phyloP scores from a whole-genome alignment of 345 rosid species.

The Ceriops tagal region DNA sequence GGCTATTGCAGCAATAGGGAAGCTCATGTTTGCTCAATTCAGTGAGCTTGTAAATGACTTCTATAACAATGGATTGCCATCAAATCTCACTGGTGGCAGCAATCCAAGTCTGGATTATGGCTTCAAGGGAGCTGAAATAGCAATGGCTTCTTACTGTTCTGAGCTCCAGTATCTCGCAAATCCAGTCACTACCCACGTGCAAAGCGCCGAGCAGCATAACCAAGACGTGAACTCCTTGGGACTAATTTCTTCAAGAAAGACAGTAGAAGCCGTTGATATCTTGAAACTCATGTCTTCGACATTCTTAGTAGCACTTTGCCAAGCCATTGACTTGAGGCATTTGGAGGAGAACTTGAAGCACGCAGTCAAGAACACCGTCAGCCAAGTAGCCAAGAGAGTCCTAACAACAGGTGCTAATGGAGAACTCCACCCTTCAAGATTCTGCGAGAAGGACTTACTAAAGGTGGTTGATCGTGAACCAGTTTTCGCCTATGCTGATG shows the following conservation, averaged over 20 bases:
- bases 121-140: constrained; percentile 78
- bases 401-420: constrained; percentile 47
- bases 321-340: constrained; percentile 68
- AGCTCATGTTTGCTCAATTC: constrained; percentile 75
- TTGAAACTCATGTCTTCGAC: constrained; percentile 75
- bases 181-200: constrained; percentile 75
- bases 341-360: constrained; percentile 62
- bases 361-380: constrained; percentile 50
- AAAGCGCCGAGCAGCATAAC: constrained; percentile 78
- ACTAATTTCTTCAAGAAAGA: constrained; percentile 60
- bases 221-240: constrained; percentile 79
- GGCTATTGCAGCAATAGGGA: constrained; percentile 66
- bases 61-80: constrained; percentile 77
- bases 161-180: constrained; percentile 72
- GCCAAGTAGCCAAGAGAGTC: constrained; percentile 51
- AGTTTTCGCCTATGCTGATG: constrained; percentile 53
- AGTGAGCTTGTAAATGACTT: constrained; percentile 73
- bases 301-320: constrained; percentile 61
- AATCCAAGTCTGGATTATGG: constrained; percentile 74
- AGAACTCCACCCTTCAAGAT: constrained; percentile 64
- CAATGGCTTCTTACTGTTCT: constrained; percentile 79
- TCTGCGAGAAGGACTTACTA: constrained; percentile 62
- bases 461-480: constrained; percentile 53
- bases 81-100: constrained; percentile 56
- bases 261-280: constrained; percentile 53